Evolutionary conservation across 345 rosid genomes (phyloP), one percentile per base, ranked within the genome.

Genomic region (Melaleuca alternifolia): DNA sequence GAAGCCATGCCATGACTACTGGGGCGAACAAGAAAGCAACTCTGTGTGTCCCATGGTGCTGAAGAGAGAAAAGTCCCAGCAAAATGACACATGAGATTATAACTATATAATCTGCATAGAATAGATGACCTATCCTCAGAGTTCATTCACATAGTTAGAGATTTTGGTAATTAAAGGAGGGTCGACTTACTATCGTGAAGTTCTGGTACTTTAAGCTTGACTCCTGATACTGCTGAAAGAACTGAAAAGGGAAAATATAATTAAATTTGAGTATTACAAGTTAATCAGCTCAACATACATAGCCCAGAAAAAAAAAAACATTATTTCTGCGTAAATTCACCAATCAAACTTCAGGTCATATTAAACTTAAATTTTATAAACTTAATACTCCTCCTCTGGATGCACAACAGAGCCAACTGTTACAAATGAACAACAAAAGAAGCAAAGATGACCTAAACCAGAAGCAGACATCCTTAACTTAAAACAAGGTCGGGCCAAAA

Each of bases 1-100:
- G 91, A 89, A 97, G 91, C 98, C 99, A 96, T 76, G 93, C 91
- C 81, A 94, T 91, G 50, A 95, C 92, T 37, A 95, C 91, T 46
- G 99, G 98, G 83, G 98, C 93, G 87, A 95, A 96, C 71, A 93
- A 88, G 90, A 96, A 96, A 12, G 95, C 95, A 37, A 96, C 95
- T 92, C 92, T 92, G 87, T 94, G 95, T 57, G 96, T 95, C 82
- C 99, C 99, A 59, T 88, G 91, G 81, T 95, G 96, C 90, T 96
- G 98, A 54, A 97, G 90, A 18, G 97, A 94, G 94, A 97, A 97
- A 86, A 96, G 94, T 56, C 95, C 96, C 90, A 94, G 95, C 88
- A 97, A 88, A 83, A 96, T 90, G 89, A 91, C 37, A 86, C 98
- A 92, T 9, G 98, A 92, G 88, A 96, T 89, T 88, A 94, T 87